Conservation (phyloP, 2,329 filamentous ascomycete species). For the Knufia petricola region DNA sequence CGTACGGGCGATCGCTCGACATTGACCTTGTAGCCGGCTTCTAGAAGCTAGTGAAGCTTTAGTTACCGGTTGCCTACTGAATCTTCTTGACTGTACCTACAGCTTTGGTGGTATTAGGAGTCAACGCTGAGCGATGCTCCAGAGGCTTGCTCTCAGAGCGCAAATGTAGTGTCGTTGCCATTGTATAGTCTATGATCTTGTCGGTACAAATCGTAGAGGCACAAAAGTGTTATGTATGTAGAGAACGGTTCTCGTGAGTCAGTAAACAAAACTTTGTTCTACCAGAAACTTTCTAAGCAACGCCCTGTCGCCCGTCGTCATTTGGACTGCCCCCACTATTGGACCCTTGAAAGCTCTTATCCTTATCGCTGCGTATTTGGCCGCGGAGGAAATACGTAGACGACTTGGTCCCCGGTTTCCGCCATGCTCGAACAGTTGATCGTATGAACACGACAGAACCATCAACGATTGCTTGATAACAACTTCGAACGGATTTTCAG, state of each 20-base stretch:
- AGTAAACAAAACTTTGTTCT: conserved; percentile 8
- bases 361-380: conserved; percentile 1
- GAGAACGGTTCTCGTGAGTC: conserved; percentile 12
- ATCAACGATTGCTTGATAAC: too few species aligned
- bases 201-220: too few species aligned
- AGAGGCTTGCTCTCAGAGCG: conserved; percentile 22
- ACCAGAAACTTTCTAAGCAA: neutral
- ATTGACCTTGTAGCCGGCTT: conserved; percentile 59
- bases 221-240: too few species aligned
- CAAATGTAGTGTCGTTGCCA: conserved; percentile 21
- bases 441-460: too few species aligned
- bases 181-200: conserved; percentile 3
- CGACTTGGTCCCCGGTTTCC: too few species aligned
- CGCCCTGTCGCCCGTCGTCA: conserved; percentile 2
- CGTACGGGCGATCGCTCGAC: conserved; percentile 59
- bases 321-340: neutral
- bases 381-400: neutral
- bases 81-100: neutral
- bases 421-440: too few species aligned
- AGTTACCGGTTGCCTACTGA: conserved; percentile 26
- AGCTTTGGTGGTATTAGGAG: conserved; percentile 9
- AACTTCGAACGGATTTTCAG: too few species aligned
- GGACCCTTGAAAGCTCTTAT: neutral
- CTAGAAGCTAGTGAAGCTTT: conserved; percentile 49
- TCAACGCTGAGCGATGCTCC: conserved; percentile 22